Conservation (phyloP, 805 yeast species). For the Monosporozyma unispora region DNA sequence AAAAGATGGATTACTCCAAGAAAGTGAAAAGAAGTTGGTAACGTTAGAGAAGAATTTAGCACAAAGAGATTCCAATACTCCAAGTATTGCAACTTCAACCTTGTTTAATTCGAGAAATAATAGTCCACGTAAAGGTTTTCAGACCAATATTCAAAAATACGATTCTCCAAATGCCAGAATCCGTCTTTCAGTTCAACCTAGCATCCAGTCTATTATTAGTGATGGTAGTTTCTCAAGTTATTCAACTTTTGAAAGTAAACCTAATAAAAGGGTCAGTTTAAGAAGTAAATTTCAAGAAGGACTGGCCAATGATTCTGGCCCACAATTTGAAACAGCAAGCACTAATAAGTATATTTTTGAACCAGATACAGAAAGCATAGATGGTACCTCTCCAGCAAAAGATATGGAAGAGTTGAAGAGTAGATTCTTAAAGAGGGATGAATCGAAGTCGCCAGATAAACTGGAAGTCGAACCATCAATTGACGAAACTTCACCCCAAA, state of each 20-base stretch:
- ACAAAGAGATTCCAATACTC: slow-evolving; percentile 5
- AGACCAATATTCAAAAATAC: neutral
- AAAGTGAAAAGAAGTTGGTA: slow-evolving; percentile 14
- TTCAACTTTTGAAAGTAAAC: slow-evolving; percentile 6
- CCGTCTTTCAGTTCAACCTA: slow-evolving; percentile 22
- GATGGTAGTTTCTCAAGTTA: slow-evolving; percentile 14
- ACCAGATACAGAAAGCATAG: slow-evolving; percentile 22
- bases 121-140: slow-evolving; percentile 14
- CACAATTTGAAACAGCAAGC: slow-evolving; percentile 1
- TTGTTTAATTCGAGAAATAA: slow-evolving; percentile 16
- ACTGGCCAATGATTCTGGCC: neutral
- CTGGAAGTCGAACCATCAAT: neutral
- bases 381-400: slow-evolving; percentile 27
- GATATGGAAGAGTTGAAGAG: slow-evolving; percentile 25
- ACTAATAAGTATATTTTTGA: slow-evolving; percentile 23
- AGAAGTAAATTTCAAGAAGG: slow-evolving; percentile 9
- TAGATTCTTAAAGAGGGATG: slow-evolving; percentile 18
- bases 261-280: slow-evolving; percentile 5
- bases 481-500: neutral
- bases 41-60: slow-evolving; percentile 10
- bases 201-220: slow-evolving; percentile 24
- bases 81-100: slow-evolving; percentile 21
- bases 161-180: neutral
- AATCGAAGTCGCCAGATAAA: neutral
- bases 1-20: slow-evolving; percentile 15